phyloP scores from a whole-genome alignment of 176 grass and related monocot genomes.

The Oryza coarctata region DNA sequence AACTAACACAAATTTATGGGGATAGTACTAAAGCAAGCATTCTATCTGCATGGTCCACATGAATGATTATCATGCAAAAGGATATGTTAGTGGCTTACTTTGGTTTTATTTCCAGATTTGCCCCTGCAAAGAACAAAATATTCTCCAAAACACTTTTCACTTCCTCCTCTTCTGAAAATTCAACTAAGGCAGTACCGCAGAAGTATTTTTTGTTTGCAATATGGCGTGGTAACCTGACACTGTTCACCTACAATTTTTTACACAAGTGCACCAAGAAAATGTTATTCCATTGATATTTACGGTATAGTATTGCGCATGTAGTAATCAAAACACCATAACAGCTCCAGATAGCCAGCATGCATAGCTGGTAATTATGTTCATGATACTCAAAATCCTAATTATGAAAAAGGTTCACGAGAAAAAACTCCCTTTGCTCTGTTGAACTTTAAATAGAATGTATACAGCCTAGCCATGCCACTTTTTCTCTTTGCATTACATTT shows the following conservation, averaged over 20 bases:
- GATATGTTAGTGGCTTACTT: slow-evolving; percentile 46
- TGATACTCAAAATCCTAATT: not conserved
- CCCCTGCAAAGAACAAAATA: slow-evolving; percentile 49
- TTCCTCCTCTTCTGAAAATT: slow-evolving; percentile 80
- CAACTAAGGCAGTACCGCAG: slow-evolving; percentile 68
- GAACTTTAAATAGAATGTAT: not conserved
- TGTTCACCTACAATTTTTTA: slow-evolving; percentile 61
- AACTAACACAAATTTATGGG: not conserved
- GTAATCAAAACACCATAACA: not conserved
- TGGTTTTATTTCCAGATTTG: slow-evolving; percentile 57
- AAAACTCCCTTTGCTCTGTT: not conserved
- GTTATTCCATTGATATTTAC: not conserved
- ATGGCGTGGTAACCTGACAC: slow-evolving; percentile 75
- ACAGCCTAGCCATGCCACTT: not conserved
- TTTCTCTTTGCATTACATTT: not conserved
- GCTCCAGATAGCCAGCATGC: not conserved
- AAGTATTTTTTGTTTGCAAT: slow-evolving; percentile 63
- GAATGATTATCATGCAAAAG: not conserved
- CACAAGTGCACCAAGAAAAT: not conserved
- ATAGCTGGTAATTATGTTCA: not conserved
- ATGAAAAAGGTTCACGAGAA: not conserved
- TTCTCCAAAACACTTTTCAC: slow-evolving; percentile 48
- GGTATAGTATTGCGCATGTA: not conserved
- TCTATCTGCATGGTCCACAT: not conserved
- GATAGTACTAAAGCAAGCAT: not conserved